phyloP scores from a whole-genome alignment of 1,139 yeast genomes.

The Kluyveromyces marxianus region DNA sequence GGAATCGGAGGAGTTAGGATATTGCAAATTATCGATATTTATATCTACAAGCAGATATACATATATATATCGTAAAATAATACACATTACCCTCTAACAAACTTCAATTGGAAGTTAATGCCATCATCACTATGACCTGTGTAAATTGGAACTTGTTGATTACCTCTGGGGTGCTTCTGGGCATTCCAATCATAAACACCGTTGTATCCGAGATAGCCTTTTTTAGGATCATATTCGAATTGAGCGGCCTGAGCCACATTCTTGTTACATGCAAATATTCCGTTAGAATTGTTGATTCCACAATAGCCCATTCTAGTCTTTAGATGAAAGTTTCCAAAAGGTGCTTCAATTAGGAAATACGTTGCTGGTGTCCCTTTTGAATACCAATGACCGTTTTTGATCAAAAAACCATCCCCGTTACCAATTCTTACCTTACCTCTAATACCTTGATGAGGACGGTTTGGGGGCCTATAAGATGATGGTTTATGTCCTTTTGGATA shows the following conservation, averaged over 20 bases:
- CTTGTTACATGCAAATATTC: slow-evolving; percentile 32
- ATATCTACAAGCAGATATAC: neutral
- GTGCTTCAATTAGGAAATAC: slow-evolving; percentile 46
- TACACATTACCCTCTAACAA: slow-evolving; percentile 14
- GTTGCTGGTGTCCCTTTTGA: slow-evolving; percentile 81
- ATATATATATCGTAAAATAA: neutral
- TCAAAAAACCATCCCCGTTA: slow-evolving; percentile 56
- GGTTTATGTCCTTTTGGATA: slow-evolving; percentile 59
- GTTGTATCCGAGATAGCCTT: slow-evolving; percentile 50
- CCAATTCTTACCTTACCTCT: slow-evolving; percentile 47
- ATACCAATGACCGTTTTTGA: slow-evolving; percentile 82
- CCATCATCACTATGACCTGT: slow-evolving; percentile 42
- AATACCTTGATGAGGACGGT: slow-evolving; percentile 17
- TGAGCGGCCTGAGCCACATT: slow-evolving; percentile 41
- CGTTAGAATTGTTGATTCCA: slow-evolving; percentile 37
- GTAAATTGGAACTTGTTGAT: slow-evolving; percentile 46
- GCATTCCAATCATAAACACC: slow-evolving; percentile 64
- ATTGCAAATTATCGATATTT: neutral
- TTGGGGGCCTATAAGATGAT: slow-evolving; percentile 13
- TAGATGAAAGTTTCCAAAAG: slow-evolving; percentile 65
- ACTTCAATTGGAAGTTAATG: slow-evolving; percentile 34
- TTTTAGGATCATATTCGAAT: slow-evolving; percentile 43
- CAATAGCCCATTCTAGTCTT: slow-evolving; percentile 69
- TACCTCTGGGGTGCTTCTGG: slow-evolving; percentile 40
- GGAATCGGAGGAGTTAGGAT: neutral